phyloP scores from a whole-genome alignment of 1,284 basidiomycete genomes.

The Irpex sp. region DNA sequence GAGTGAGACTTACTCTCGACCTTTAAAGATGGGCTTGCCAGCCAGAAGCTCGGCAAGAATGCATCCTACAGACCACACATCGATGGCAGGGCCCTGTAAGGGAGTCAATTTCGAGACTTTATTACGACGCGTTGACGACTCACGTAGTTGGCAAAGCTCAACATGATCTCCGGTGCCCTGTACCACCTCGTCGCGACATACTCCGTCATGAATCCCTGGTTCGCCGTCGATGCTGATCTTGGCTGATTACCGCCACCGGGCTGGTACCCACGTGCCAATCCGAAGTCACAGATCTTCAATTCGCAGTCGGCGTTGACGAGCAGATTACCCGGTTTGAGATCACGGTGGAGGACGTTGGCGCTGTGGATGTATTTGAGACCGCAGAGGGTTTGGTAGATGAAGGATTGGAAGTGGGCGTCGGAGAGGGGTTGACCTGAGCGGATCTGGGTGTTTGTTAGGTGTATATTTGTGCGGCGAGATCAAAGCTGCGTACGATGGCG shows the following conservation, averaged over 20 bases:
- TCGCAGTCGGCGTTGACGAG: conserved; percentile 99
- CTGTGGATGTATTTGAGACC: conserved; percentile 99
- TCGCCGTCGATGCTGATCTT: conserved; percentile 63
- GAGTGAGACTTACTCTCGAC: conserved; percentile 72
- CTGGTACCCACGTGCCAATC: conserved; percentile 92
- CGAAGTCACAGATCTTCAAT: conserved; percentile 98
- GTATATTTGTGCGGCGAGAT: background rate
- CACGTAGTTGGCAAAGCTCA: conserved; percentile 94
- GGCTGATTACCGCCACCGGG: conserved; percentile 39
- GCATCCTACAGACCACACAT: conserved; percentile 98
- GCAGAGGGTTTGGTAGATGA: conserved; percentile 98
- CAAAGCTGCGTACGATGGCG: conserved; percentile 72
- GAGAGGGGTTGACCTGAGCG: conserved; percentile 97
- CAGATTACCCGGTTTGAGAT: conserved; percentile 95
- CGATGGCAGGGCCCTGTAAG: conserved; percentile 78
- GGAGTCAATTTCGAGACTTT: background rate
- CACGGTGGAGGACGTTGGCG: conserved; percentile 95
- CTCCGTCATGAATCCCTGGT: conserved; percentile 99
- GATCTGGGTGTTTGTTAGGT: conserved; percentile 52
- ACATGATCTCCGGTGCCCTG: conserved; percentile 95
- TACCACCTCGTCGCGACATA: conserved; percentile 99
- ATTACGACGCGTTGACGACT: background rate
- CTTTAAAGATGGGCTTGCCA: conserved; percentile 98
- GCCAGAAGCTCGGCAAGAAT: conserved; percentile 96
- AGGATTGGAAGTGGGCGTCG: conserved; percentile 98